A percentile compares a stretch with the other conserved stretches of the same genome.
phyloP scores from a whole-genome alignment of 768 basidiomycete genomes.

The Porpolomopsis calyptriformis region DNA sequence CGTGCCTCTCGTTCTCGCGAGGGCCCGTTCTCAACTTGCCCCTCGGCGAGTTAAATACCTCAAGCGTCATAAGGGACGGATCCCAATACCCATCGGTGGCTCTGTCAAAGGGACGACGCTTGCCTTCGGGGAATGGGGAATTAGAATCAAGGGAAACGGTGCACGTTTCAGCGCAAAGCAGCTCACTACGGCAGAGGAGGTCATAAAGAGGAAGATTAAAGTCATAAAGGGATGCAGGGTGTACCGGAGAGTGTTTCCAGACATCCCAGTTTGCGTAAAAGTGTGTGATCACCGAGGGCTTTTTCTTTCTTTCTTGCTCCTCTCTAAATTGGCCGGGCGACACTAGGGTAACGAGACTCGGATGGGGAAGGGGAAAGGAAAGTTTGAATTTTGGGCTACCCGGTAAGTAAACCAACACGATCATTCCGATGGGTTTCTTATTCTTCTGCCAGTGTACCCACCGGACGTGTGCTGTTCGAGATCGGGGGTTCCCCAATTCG shows the following conservation, averaged over 20 bases:
- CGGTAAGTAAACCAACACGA: constrained; percentile 36
- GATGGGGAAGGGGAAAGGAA: constrained; percentile 99
- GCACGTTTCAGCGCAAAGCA: constrained; percentile 82
- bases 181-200: constrained; percentile 75
- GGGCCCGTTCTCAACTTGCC: constrained; percentile 58
- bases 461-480: constrained; percentile 87
- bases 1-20: constrained; percentile 26
- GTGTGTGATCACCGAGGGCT: constrained; percentile 32
- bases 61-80: constrained; percentile 83
- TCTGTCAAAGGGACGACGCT: constrained; percentile 90
- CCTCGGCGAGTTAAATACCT: constrained; percentile 76
- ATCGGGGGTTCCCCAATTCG: constrained; percentile 84
- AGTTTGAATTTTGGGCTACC: constrained; percentile 95
- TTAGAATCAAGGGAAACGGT: constrained; percentile 77
- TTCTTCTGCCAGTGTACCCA: constrained; percentile 51
- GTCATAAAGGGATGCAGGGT: constrained; percentile 80
- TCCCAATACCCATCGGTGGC: constrained; percentile 81
- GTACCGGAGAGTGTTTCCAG: constrained; percentile 86
- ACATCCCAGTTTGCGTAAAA: constrained; percentile 96
- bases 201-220: constrained; percentile 85
- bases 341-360: constrained; percentile 89
- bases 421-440: neutral
- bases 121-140: constrained; percentile 85
- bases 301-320: neutral
- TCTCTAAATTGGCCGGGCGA: neutral